Evolutionary conservation across 2,329 filamentous ascomycete genomes (phyloP).

Genomic region (Colletotrichum aenigma): DNA sequence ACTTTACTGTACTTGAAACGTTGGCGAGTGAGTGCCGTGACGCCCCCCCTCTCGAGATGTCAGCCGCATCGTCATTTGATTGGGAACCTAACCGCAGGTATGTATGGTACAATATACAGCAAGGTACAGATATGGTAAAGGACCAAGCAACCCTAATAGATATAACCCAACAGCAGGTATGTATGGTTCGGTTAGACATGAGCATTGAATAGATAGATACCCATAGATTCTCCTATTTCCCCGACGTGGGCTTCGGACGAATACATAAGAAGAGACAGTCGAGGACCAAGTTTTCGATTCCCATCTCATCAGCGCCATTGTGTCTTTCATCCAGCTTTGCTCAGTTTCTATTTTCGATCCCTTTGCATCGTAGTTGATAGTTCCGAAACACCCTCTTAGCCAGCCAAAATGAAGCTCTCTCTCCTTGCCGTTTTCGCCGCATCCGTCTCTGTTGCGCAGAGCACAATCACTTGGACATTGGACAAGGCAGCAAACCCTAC

Average conservation of each 20-base stretch:
- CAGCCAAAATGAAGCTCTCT: slow-evolving; percentile 26
- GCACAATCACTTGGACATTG: slow-evolving; percentile 41
- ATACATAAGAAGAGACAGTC: neutral
- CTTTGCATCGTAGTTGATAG: neutral
- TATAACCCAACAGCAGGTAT: neutral
- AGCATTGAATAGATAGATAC: neutral
- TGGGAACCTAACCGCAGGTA: neutral
- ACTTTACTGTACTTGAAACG: neutral
- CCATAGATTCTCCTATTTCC: neutral
- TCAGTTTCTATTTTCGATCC: accelerated
- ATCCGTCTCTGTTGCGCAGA: slow-evolving; percentile 36
- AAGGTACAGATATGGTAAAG: no score
- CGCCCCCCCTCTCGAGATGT: neutral
- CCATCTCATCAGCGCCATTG: neutral
- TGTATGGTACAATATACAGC: neutral
- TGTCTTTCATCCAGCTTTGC: neutral
- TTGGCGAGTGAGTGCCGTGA: neutral
- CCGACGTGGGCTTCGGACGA: neutral
- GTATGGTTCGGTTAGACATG: neutral
- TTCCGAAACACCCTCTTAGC: neutral
- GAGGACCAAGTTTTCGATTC: neutral
- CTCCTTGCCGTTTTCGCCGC: slow-evolving; percentile 29
- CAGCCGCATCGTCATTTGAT: neutral
- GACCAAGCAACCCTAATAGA: no score
- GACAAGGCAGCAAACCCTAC: slow-evolving; percentile 42